These are phyloP conservation scores for Tricholoma furcatifolium DNA, from an alignment of 768 basidiomycete genomes.

Conservation along the genomic window DNA sequence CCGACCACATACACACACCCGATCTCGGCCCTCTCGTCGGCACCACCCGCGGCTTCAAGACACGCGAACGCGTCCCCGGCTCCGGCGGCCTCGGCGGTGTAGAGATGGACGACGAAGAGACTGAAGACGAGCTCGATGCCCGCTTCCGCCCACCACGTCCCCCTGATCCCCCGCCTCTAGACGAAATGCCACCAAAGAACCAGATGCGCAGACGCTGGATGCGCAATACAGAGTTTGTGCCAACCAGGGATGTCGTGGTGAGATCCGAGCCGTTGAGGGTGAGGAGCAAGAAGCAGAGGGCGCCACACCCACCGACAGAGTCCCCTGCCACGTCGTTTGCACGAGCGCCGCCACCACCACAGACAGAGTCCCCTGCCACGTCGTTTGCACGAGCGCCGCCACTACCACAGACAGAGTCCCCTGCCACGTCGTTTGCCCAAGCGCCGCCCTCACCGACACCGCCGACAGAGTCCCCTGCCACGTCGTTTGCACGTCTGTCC, in stretches of 20 bases:
- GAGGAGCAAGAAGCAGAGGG: neutral
- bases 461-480: constrained; percentile 37
- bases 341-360: constrained; percentile 20
- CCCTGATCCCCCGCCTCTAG: constrained; percentile 14
- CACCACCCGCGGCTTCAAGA: constrained; percentile 56
- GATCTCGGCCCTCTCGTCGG: constrained; percentile 70
- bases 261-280: constrained; percentile 18
- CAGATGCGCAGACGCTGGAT: constrained; percentile 54
- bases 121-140: constrained; percentile 5
- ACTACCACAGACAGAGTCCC: constrained; percentile 24
- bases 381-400: constrained; percentile 44
- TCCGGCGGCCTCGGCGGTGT: constrained; percentile 66
- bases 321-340: constrained; percentile 53
- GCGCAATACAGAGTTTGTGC: constrained; percentile 23
- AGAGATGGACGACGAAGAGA: constrained; percentile 38
- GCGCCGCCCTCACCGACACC: neutral
- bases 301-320: neutral
- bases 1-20: constrained; percentile 7
- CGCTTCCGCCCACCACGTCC: neutral
- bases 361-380: constrained; percentile 38
- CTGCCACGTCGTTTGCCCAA: neutral
- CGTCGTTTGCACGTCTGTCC: constrained; percentile 53
- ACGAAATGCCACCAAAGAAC: constrained; percentile 55
- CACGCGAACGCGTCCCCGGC: constrained; percentile 52
- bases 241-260: constrained; percentile 13